A percentile compares a stretch with the other conserved stretches of the same genome.
Evolutionary conservation across 257 asterid species (phyloP).

Genomic region (Galeopsis tetrahit): DNA sequence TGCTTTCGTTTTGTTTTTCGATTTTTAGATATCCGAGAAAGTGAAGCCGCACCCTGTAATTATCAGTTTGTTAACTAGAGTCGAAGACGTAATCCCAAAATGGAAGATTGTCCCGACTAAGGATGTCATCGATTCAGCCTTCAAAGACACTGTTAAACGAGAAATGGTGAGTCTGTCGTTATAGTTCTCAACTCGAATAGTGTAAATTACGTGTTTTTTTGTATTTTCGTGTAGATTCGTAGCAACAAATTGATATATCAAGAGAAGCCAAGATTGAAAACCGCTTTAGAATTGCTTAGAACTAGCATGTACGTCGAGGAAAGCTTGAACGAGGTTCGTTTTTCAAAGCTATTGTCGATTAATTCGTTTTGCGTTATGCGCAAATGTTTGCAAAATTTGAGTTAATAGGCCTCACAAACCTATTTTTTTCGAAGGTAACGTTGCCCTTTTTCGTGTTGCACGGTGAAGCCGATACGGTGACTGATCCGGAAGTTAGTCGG

Average conservation of each 20-base stretch:
- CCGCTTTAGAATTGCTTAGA: conserved; percentile 92
- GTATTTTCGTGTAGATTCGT: conserved; percentile 54
- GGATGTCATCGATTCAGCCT: conserved; percentile 88
- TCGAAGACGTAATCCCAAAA: conserved; percentile 81
- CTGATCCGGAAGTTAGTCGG: conserved; percentile 80
- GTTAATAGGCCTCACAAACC: neutral
- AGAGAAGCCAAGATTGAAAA: conserved; percentile 86
- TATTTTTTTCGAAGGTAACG: conserved; percentile 47
- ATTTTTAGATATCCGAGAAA: conserved; percentile 73
- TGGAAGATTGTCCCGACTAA: conserved; percentile 92
- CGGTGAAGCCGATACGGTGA: conserved; percentile 77
- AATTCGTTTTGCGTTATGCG: neutral
- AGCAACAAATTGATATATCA: conserved; percentile 81
- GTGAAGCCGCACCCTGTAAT: conserved; percentile 94
- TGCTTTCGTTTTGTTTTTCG: neutral
- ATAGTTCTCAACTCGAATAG: neutral
- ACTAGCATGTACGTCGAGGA: conserved; percentile 89
- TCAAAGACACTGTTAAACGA: conserved; percentile 79
- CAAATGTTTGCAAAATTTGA: neutral
- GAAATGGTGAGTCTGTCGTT: conserved; percentile 57
- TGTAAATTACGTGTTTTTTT: too few relatives aligned
- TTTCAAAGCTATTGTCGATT: neutral
- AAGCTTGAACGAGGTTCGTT: conserved; percentile 69
- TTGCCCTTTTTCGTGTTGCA: conserved; percentile 84
- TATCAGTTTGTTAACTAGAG: conserved; percentile 64